Evolutionary conservation across 495 filamentous ascomycete genomes (phyloP).

Genomic region (Neurospora terricola): DNA sequence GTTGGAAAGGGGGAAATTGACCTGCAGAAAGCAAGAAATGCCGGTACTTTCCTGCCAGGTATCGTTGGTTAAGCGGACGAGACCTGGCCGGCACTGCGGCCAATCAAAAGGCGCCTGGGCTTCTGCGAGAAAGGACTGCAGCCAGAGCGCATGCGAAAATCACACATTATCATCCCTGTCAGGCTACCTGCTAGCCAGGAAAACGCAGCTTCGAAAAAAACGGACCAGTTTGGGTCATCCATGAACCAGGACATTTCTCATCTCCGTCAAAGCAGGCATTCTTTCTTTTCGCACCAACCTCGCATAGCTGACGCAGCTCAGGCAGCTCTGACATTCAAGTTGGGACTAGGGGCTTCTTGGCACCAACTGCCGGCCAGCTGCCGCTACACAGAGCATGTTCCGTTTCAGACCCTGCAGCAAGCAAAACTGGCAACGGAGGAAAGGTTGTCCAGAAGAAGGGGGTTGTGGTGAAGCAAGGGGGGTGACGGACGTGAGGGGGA

Average conservation of each 20-base stretch:
- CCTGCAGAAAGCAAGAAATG: not conserved
- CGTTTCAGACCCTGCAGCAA: not conserved
- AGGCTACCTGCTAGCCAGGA: not conserved
- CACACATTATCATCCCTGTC: not conserved
- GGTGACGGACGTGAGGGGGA: slow-evolving; percentile 3
- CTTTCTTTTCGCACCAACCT: not conserved
- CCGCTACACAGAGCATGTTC: not conserved
- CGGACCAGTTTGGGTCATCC: not conserved
- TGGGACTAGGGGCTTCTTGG: not conserved
- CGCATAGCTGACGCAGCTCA: not conserved
- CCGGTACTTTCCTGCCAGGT: not conserved
- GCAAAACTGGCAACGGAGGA: not conserved
- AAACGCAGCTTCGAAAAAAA: not conserved
- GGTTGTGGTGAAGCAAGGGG: slow-evolving; percentile 2
- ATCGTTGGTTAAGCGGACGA: not conserved
- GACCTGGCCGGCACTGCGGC: not conserved
- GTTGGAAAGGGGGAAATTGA: not conserved
- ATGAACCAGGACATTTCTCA: not conserved
- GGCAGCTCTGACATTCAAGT: not conserved
- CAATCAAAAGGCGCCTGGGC: not conserved
- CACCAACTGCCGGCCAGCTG: not conserved
- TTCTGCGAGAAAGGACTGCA: not conserved
- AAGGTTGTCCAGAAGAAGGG: slow-evolving; percentile 2
- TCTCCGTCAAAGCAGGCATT: not conserved
- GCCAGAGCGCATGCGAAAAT: not conserved